Conservation (phyloP, 805 yeast species). For the Kodamaea leandrae region DNA sequence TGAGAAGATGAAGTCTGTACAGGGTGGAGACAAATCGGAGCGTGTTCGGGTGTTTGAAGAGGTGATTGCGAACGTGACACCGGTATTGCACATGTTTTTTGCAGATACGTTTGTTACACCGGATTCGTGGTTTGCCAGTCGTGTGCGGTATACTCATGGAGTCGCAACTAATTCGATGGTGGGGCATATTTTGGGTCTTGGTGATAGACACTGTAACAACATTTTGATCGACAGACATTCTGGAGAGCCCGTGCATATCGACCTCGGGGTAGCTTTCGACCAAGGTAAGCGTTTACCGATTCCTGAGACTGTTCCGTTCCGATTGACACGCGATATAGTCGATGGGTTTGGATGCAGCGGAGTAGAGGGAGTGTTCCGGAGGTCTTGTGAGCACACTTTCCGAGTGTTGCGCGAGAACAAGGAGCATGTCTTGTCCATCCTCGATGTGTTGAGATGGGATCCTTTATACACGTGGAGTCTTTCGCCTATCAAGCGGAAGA, state of each 20-base stretch:
- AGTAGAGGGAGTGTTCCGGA: constrained; percentile 69
- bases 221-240: constrained; percentile 73
- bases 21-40: constrained; percentile 41
- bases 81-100: constrained; percentile 71
- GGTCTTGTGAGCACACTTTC: constrained; percentile 71
- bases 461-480: constrained; percentile 91
- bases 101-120: constrained; percentile 63
- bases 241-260: constrained; percentile 95
- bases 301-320: constrained; percentile 92
- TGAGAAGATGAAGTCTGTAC: constrained; percentile 56
- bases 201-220: constrained; percentile 93
- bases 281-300: constrained; percentile 81
- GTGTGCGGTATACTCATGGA: constrained; percentile 68
- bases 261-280: constrained; percentile 94
- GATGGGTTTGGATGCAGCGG: constrained; percentile 95
- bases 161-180: constrained; percentile 82
- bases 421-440: constrained; percentile 71
- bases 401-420: constrained; percentile 61
- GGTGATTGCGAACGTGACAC: constrained; percentile 53
- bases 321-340: constrained; percentile 84
- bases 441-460: constrained; percentile 87
- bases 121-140: constrained; percentile 68
- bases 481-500: constrained; percentile 65
- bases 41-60: constrained; percentile 46
- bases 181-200: constrained; percentile 86